phyloP scores from a whole-genome alignment of 2,329 filamentous ascomycete species.

The Claviceps monticola region DNA sequence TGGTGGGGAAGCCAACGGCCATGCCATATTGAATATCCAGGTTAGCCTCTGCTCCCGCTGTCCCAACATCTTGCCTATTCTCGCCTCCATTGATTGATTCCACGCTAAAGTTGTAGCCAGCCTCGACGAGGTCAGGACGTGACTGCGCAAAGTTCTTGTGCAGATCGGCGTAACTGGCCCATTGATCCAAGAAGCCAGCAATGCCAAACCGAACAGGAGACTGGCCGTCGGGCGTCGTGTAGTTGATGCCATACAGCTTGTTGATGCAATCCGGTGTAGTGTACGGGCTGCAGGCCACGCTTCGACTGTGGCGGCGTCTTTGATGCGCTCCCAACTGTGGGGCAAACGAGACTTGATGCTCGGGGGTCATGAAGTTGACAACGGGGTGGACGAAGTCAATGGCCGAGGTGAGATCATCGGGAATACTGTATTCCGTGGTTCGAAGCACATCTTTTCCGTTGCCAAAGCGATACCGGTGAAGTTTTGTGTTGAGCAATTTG shows the following conservation, averaged over 20 bases:
- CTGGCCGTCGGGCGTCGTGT: slow-evolving; percentile 14
- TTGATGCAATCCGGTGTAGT: slow-evolving; percentile 28
- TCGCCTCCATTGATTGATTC: slow-evolving; percentile 28
- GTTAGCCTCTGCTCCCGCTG: slow-evolving; percentile 30
- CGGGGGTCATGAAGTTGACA: slow-evolving; percentile 34
- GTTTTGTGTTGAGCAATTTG: slow-evolving; percentile 25
- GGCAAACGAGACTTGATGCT: slow-evolving; percentile 12
- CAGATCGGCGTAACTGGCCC: slow-evolving; percentile 30
- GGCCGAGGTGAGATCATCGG: slow-evolving; percentile 21
- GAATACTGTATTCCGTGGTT: slow-evolving; percentile 30
- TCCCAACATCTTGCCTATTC: slow-evolving; percentile 25
- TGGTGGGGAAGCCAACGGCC: slow-evolving; percentile 28
- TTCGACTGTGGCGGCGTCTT: background rate
- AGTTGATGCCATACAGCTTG: slow-evolving; percentile 31
- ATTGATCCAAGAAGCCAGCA: slow-evolving; percentile 36
- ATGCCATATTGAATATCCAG: slow-evolving; percentile 36
- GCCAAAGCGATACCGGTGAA: slow-evolving; percentile 28
- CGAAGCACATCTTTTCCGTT: slow-evolving; percentile 25
- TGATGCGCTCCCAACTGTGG: background rate
- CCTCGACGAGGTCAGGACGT: slow-evolving; percentile 21
- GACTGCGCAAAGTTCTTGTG: slow-evolving; percentile 23
- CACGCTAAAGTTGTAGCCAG: slow-evolving; percentile 26
- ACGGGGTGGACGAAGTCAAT: slow-evolving; percentile 35
- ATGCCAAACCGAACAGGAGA: slow-evolving; percentile 29
- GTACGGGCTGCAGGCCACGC: slow-evolving; percentile 3